A percentile compares a stretch with the other conserved stretches of the same genome.
phyloP scores from a whole-genome alignment of 768 basidiomycete genomes.

The Mycena floridula region DNA sequence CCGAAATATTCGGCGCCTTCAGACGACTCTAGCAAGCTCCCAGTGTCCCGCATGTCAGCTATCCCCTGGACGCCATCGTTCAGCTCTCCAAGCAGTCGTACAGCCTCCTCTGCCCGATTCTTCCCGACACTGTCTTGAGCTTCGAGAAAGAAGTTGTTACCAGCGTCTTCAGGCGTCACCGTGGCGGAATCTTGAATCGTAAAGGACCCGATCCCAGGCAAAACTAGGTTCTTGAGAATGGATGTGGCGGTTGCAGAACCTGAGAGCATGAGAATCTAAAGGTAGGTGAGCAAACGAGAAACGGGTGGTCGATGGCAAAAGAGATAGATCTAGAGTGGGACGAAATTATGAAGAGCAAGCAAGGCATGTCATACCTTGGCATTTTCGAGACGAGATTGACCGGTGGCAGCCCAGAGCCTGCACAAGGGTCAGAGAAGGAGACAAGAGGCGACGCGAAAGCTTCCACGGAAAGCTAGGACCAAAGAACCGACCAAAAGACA shows the following conservation, averaged over 20 bases:
- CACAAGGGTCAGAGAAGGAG: not conserved
- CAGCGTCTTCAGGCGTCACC: slow-evolving; percentile 72
- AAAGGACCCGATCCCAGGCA: slow-evolving; percentile 95
- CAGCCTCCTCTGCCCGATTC: slow-evolving; percentile 73
- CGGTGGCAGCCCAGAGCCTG: slow-evolving; percentile 91
- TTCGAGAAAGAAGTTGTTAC: slow-evolving; percentile 95
- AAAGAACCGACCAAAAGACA: not conserved
- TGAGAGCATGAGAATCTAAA: slow-evolving; percentile 75
- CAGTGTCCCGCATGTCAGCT: slow-evolving; percentile 51
- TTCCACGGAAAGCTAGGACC: not conserved
- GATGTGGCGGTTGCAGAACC: slow-evolving; percentile 81
- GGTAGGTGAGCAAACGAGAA: no score
- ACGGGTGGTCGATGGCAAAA: no score
- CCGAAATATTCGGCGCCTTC: slow-evolving; percentile 46
- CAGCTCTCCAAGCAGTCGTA: slow-evolving; percentile 71
- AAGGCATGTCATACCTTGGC: no score
- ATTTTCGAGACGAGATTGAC: slow-evolving; percentile 84
- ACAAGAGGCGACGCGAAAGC: not conserved
- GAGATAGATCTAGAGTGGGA: no score
- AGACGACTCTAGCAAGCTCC: slow-evolving; percentile 55
- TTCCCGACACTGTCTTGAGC: slow-evolving; percentile 73
- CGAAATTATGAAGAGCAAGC: no score
- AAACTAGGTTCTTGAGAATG: slow-evolving; percentile 92
- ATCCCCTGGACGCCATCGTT: slow-evolving; percentile 80
- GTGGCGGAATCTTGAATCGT: slow-evolving; percentile 71